Evolutionary conservation across 257 asterid genomes (phyloP).

Genomic region (Verbena officinalis): DNA sequence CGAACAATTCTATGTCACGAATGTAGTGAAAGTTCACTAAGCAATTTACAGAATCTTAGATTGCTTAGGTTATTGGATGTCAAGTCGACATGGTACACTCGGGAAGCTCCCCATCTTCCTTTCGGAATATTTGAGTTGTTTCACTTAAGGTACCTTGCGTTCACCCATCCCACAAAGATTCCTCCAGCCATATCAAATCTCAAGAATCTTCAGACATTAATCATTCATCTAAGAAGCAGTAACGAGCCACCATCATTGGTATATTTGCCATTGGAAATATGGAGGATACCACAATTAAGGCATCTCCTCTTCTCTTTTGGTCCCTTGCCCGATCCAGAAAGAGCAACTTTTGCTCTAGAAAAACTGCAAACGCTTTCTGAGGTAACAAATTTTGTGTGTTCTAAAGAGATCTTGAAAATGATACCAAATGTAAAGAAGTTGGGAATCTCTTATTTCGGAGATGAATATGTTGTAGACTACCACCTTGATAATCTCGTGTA

Average conservation of each 20-base stretch:
- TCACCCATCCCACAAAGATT: background rate
- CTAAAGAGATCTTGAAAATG: background rate
- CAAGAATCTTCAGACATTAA: background rate
- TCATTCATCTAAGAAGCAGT: background rate
- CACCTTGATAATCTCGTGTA: background rate
- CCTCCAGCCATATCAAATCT: background rate
- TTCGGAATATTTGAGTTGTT: background rate
- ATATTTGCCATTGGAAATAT: background rate
- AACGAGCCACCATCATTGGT: background rate
- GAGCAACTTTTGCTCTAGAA: background rate
- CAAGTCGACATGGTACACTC: no score
- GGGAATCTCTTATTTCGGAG: background rate
- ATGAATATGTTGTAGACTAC: background rate
- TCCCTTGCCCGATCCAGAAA: background rate
- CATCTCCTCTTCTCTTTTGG: background rate
- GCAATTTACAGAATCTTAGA: background rate
- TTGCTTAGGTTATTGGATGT: background rate
- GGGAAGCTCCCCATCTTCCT: background rate
- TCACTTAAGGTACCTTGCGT: background rate
- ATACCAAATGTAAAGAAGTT: background rate
- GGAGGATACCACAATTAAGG: background rate
- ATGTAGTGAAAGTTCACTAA: background rate
- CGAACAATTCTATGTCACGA: background rate
- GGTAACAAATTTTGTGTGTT: background rate
- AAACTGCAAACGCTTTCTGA: background rate